phyloP scores from a whole-genome alignment of 2,329 filamentous ascomycete genomes.

The Endoconidiophora polonica region DNA sequence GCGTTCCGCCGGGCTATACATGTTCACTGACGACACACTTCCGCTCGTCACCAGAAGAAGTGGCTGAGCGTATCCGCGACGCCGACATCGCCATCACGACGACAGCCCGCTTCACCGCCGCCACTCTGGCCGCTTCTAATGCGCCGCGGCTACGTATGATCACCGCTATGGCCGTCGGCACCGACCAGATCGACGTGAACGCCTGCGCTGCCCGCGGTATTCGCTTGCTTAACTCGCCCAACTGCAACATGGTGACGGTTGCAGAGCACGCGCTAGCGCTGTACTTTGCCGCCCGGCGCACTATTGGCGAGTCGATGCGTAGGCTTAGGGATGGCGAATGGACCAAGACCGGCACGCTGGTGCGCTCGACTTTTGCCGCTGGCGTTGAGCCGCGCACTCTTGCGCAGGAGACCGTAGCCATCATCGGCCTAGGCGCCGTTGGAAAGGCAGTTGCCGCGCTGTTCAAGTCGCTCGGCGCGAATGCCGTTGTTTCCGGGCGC shows the following conservation, averaged over 20 bases:
- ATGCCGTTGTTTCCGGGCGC: slow-evolving; percentile 4
- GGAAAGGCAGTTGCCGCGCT: slow-evolving; percentile 3
- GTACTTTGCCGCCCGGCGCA: slow-evolving; percentile 37
- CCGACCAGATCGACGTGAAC: slow-evolving; percentile 66
- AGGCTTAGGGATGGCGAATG: background rate
- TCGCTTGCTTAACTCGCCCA: slow-evolving; percentile 65
- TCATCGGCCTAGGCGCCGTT: slow-evolving; percentile 7
- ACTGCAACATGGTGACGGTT: slow-evolving; percentile 65
- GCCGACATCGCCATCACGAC: slow-evolving; percentile 18
- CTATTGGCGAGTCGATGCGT: slow-evolving; percentile 3
- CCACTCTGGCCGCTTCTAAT: slow-evolving; percentile 5
- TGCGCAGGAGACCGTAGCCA: slow-evolving; percentile 2
- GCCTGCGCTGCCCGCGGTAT: slow-evolving; percentile 57
- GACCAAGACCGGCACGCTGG: slow-evolving; percentile 1
- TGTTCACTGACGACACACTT: slow-evolving; percentile 7
- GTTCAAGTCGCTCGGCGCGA: slow-evolving; percentile 1
- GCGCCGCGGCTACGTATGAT: slow-evolving; percentile 16
- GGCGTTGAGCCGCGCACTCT: slow-evolving; percentile 3
- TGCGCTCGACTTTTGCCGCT: background rate
- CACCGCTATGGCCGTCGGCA: slow-evolving; percentile 36
- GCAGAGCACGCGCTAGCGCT: slow-evolving; percentile 65
- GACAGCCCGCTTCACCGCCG: slow-evolving; percentile 14
- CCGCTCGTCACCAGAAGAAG: background rate
- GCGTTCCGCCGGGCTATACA: slow-evolving; percentile 9
- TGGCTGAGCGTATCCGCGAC: slow-evolving; percentile 14